Evolutionary conservation across 768 basidiomycete species (phyloP).

Genomic region (Lactarius akahatsu): DNA sequence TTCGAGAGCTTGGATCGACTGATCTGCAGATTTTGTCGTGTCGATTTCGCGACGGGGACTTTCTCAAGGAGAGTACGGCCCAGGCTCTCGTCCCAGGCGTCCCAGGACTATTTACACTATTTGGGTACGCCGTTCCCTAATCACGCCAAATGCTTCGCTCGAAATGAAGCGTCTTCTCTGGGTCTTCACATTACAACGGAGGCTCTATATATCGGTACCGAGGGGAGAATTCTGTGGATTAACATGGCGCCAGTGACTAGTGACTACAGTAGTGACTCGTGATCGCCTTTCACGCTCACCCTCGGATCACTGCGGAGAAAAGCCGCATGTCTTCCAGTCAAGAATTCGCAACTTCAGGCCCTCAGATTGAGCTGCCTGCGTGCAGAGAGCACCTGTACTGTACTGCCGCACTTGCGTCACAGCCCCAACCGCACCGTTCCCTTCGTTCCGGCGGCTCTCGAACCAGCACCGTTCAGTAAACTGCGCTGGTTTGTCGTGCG

Average conservation of each 20-base stretch:
- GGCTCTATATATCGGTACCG: neutral
- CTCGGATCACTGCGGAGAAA: neutral
- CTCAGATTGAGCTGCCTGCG: neutral
- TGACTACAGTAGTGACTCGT: neutral
- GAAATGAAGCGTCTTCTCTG: conserved; percentile 3
- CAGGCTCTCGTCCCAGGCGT: neutral
- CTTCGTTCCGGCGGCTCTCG: neutral
- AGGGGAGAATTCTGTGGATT: neutral
- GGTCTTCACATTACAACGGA: neutral
- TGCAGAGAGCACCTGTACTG: conserved; percentile 4
- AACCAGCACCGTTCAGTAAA: neutral
- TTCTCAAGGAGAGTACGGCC: neutral
- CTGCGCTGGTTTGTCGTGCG: conserved; percentile 22
- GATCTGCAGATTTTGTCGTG: neutral
- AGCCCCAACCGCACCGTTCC: neutral
- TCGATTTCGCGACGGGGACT: neutral
- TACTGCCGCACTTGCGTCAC: conserved; percentile 1
- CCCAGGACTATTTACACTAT: conserved; percentile 1
- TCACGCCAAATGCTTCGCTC: neutral
- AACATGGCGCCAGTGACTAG: neutral
- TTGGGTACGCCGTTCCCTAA: conserved; percentile 3
- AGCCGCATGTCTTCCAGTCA: neutral
- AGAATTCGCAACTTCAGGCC: neutral
- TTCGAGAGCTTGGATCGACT: neutral
- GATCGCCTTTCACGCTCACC: neutral